A percentile compares a stretch with the other conserved stretches of the same genome.
Evolutionary conservation across 148 eudicot species (phyloP).

Genomic region (Silene latifolia): DNA sequence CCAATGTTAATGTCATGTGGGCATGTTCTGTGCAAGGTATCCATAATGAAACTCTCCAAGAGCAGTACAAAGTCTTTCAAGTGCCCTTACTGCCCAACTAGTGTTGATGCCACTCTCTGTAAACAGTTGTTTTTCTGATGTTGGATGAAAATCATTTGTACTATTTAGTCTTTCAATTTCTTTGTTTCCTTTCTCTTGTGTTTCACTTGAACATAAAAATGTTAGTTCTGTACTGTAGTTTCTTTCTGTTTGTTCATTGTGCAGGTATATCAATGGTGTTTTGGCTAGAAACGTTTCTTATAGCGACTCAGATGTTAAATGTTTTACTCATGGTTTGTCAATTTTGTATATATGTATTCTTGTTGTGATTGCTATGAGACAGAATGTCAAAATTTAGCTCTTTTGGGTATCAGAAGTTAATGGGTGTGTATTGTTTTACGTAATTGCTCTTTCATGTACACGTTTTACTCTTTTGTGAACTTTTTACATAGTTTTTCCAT

Average conservation of each 20-base stretch:
- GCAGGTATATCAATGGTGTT: conserved; percentile 17
- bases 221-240: conserved; percentile 8
- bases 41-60: conserved; percentile 75
- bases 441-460: no score
- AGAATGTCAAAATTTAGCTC: no score
- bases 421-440: no score
- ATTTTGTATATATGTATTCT: background rate
- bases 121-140: conserved; percentile 61
- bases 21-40: conserved; percentile 83
- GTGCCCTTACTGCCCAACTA: conserved; percentile 87
- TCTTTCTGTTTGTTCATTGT: conserved; percentile 17
- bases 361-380: no score
- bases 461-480: no score
- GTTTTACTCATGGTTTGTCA: conserved; percentile 1
- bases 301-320: conserved; percentile 5
- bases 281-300: background rate
- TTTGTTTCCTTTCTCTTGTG: background rate
- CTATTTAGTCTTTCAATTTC: conserved; percentile 7
- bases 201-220: conserved; percentile 11
- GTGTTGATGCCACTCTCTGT: conserved; percentile 62
- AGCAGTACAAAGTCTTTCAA: conserved; percentile 73
- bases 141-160: conserved; percentile 9
- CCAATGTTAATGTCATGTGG: conserved; percentile 89
- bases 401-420: no score
- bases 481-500: no score